A percentile compares a stretch with the other conserved stretches of the same genome.
Evolutionary conservation across 805 yeast species (phyloP).

Genomic region (Ogataea nakhonphanomensis): DNA sequence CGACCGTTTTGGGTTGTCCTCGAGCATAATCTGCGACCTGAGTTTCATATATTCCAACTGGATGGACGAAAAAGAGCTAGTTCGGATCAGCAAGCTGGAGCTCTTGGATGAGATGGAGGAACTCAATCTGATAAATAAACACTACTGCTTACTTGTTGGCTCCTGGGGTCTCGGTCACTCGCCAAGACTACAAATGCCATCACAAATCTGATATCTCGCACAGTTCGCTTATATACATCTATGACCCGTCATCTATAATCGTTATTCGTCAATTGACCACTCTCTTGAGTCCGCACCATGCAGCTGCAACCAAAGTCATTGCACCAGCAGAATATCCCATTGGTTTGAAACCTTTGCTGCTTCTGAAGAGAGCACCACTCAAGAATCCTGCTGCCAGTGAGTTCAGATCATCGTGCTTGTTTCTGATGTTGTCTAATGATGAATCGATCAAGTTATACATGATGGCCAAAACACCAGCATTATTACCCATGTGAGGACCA

Average conservation of each 20-base stretch:
- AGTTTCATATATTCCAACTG: conserved; percentile 39
- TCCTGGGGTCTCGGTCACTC: conserved; percentile 25
- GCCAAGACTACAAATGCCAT: conserved; percentile 7
- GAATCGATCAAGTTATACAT: conserved; percentile 84
- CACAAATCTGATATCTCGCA: conserved; percentile 12
- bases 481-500: conserved; percentile 94
- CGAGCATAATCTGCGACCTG: conserved; percentile 43
- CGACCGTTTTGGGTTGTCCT: conserved; percentile 23
- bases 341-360: conserved; percentile 80
- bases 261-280: conserved; percentile 12
- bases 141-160: conserved; percentile 46
- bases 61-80: conserved; percentile 40
- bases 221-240: conserved; percentile 11
- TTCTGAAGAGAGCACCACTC: conserved; percentile 87
- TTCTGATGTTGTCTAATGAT: conserved; percentile 74
- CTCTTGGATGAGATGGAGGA: conserved; percentile 76
- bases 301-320: conserved; percentile 87
- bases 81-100: conserved; percentile 52
- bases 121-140: conserved; percentile 54
- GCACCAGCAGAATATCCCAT: conserved; percentile 83
- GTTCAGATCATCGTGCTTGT: conserved; percentile 82
- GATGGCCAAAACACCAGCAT: conserved; percentile 90
- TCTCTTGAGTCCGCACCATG: conserved; percentile 83
- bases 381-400: conserved; percentile 86
- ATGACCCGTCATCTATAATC: conserved; percentile 14